These are phyloP conservation scores for Melastoma candidum DNA, from an alignment of 441 rosid species.

Conservation along the genomic window DNA sequence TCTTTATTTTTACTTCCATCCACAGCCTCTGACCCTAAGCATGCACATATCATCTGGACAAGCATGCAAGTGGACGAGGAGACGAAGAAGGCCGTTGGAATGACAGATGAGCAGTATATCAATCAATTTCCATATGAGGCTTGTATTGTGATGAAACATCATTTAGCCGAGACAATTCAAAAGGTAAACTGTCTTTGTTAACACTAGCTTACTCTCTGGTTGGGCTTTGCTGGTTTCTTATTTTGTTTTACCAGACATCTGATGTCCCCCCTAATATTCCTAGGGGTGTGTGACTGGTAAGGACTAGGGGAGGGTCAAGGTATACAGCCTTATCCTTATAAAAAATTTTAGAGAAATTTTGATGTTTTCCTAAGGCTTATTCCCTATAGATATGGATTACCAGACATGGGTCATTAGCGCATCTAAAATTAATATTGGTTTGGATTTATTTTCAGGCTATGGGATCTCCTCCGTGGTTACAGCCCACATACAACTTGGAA, in stretches of 20 bases:
- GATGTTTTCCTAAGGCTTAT: no score
- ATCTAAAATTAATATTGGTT: no score
- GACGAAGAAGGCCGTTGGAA: constrained; percentile 52
- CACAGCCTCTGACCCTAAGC: constrained; percentile 68
- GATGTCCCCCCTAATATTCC: background rate
- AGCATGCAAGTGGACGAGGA: constrained; percentile 80
- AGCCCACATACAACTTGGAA: constrained; percentile 88
- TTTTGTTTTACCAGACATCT: background rate
- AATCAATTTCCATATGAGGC: constrained; percentile 95
- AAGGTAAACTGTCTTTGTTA: constrained; percentile 33
- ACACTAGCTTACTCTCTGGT: background rate
- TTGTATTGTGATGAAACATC: constrained; percentile 96
- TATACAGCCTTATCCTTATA: no score
- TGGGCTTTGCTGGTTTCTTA: constrained; percentile 8
- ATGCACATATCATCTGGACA: constrained; percentile 88
- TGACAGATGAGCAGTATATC: constrained; percentile 62
- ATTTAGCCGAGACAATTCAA: constrained; percentile 87
- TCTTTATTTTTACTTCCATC: constrained; percentile 6
- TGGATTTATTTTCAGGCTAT: constrained; percentile 34
- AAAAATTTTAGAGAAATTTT: no score
- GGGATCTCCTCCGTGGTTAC: constrained; percentile 83
- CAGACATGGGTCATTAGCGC: no score
- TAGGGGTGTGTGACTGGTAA: no score
- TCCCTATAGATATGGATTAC: no score
- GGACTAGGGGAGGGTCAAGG: no score